phyloP scores from a whole-genome alignment of 108 stramenopile species.

The Hondaea fermentalgiana region DNA sequence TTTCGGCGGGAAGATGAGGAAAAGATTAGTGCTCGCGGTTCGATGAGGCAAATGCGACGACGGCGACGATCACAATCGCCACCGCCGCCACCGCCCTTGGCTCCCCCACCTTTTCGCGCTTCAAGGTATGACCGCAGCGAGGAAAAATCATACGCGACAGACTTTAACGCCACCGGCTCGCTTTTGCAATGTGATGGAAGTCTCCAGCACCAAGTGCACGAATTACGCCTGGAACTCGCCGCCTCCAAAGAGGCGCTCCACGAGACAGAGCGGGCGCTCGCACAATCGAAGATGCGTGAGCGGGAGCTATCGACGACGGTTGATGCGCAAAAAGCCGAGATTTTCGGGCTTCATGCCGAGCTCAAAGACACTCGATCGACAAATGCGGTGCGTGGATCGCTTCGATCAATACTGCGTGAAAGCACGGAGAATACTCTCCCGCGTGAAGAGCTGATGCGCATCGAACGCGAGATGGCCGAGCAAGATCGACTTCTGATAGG shows the following conservation, averaged over 20 bases:
- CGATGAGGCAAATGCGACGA: no score
- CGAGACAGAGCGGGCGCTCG: background rate
- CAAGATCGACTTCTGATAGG: constrained; percentile 28
- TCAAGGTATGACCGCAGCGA: no score
- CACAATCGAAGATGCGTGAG: background rate
- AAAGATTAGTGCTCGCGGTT: no score
- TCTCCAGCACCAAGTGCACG: background rate
- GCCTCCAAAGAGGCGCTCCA: background rate
- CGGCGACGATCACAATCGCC: no score
- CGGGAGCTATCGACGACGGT: background rate
- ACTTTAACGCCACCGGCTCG: no score
- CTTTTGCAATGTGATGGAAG: background rate
- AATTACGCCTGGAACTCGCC: background rate
- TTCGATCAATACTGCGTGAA: background rate
- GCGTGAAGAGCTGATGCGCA: constrained; percentile 22
- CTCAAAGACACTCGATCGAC: background rate
- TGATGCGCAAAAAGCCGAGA: background rate
- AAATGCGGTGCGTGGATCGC: background rate
- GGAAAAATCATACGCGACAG: no score
- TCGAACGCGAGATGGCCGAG: constrained; percentile 30
- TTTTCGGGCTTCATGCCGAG: background rate
- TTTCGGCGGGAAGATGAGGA: no score
- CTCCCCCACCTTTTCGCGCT: no score
- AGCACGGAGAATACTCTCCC: background rate
- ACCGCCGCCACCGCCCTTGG: no score